Evolutionary conservation across 1,284 basidiomycete species (phyloP).

Genomic region (Rhizopogon parksii): DNA sequence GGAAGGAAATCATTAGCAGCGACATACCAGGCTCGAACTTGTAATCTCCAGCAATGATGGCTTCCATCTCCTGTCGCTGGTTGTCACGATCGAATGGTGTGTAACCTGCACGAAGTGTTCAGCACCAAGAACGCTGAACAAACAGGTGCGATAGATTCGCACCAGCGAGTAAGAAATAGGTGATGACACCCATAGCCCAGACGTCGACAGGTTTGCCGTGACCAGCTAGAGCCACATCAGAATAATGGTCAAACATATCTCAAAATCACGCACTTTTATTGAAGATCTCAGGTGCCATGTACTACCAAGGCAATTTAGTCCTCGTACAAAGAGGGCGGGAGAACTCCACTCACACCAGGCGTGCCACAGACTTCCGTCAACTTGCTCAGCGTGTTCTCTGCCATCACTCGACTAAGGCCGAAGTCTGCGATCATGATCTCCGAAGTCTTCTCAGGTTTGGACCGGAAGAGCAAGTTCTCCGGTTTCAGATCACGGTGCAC

Average conservation of each 20-base stretch:
- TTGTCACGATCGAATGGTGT: constrained; percentile 91
- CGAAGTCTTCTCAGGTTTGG: constrained; percentile 78
- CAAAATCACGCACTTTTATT: constrained; percentile 62
- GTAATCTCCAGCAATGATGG: constrained; percentile 88
- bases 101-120: constrained; percentile 44
- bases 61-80: constrained; percentile 86
- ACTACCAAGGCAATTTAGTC: constrained; percentile 36
- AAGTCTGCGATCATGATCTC: constrained; percentile 98
- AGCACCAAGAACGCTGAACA: constrained; percentile 1
- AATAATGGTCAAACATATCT: background rate
- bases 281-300: constrained; percentile 99
- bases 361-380: constrained; percentile 96
- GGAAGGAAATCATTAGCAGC: constrained; percentile 1
- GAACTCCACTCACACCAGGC: constrained; percentile 50
- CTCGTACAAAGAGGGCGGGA: background rate
- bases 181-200: constrained; percentile 96
- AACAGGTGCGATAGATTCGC: background rate
- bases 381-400: constrained; percentile 82
- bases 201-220: constrained; percentile 96
- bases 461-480: constrained; percentile 94
- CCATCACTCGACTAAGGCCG: constrained; percentile 84
- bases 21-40: constrained; percentile 72
- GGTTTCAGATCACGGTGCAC: constrained; percentile 98
- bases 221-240: constrained; percentile 47
- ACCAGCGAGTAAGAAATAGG: constrained; percentile 88